Percentiles rank a stretch among this genome's conserved stretches.
phyloP scores from a whole-genome alignment of 2,329 filamentous ascomycete species.

The Cercospora brassicicola region DNA sequence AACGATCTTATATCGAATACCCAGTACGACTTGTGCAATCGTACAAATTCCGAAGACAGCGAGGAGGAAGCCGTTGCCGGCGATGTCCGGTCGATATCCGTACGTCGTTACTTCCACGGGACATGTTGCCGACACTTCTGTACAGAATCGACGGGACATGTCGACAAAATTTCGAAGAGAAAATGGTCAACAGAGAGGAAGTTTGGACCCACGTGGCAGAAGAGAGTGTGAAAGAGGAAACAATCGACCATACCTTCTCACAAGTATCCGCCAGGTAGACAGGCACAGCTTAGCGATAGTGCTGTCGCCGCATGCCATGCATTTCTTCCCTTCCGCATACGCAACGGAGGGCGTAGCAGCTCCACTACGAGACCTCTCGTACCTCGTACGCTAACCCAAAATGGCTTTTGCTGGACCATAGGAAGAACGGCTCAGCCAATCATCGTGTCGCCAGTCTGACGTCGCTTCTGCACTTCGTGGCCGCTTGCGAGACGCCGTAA shows the following conservation, averaged over 20 bases:
- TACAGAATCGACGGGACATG: constrained; percentile 26
- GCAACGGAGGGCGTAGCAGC: not conserved
- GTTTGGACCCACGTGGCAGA: not conserved
- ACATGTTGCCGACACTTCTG: constrained; percentile 35
- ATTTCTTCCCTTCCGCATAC: not conserved
- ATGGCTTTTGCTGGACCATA: not conserved
- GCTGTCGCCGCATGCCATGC: not conserved
- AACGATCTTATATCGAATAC: constrained; percentile 38
- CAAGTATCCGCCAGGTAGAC: not conserved
- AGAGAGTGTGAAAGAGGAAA: not conserved
- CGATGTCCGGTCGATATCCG: constrained; percentile 44
- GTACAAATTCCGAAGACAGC: constrained; percentile 40
- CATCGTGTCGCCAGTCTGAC: not conserved
- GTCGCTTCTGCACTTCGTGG: constrained; percentile 3
- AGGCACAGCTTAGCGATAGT: not conserved
- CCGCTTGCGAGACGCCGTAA: not conserved
- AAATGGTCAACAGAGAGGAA: not conserved
- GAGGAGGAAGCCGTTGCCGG: constrained; percentile 44
- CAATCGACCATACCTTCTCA: not conserved
- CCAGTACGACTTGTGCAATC: constrained; percentile 40
- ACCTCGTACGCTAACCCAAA: constrained; percentile 11
- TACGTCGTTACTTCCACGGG: constrained; percentile 44
- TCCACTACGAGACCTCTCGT: constrained; percentile 2
- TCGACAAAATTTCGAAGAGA: not conserved
- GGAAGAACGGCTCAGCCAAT: not conserved